Evolutionary conservation across 2,329 filamentous ascomycete genomes (phyloP).

Genomic region (Phialemonium atrogriseum): DNA sequence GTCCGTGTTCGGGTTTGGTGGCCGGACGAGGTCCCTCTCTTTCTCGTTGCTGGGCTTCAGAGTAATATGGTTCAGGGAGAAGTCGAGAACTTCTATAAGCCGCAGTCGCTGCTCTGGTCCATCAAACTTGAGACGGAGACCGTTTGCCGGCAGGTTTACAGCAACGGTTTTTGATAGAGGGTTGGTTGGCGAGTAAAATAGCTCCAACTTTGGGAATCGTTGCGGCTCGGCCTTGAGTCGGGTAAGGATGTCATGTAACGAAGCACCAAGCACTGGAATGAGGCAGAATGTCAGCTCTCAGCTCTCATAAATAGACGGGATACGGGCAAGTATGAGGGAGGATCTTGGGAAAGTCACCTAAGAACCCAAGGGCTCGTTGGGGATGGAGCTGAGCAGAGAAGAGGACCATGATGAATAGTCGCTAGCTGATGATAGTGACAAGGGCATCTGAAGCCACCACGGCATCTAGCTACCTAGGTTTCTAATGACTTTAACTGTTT

Average conservation of each 20-base stretch:
- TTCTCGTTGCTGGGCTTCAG: conserved; percentile 59
- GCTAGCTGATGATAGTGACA: too few species aligned
- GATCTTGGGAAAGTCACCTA: conserved; percentile 25
- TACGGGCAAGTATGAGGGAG: conserved; percentile 1
- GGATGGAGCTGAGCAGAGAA: conserved; percentile 58
- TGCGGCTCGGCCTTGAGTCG: conserved; percentile 82
- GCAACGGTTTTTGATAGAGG: conserved; percentile 71
- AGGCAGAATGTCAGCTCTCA: conserved; percentile 8
- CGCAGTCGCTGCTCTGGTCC: conserved; percentile 86
- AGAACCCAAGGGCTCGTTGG: conserved; percentile 56
- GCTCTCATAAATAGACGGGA: conserved; percentile 10
- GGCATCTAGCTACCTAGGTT: too few species aligned
- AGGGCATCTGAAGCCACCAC: too few species aligned
- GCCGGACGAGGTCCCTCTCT: conserved; percentile 68
- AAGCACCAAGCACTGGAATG: conserved; percentile 58
- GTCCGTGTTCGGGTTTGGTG: conserved; percentile 29
- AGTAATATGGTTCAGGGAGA: conserved; percentile 72
- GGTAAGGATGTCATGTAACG: conserved; percentile 81
- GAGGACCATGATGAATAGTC: conserved; percentile 34
- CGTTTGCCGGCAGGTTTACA: conserved; percentile 73
- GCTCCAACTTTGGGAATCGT: conserved; percentile 72
- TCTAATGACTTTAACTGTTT: too few species aligned
- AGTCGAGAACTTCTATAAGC: conserved; percentile 84
- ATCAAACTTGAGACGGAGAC: conserved; percentile 84
- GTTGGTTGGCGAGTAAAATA: conserved; percentile 67